Base-by-base conservation (phyloP, 192 early-diverging fungal genomes). In the Lobosporangium transversale region DNA sequence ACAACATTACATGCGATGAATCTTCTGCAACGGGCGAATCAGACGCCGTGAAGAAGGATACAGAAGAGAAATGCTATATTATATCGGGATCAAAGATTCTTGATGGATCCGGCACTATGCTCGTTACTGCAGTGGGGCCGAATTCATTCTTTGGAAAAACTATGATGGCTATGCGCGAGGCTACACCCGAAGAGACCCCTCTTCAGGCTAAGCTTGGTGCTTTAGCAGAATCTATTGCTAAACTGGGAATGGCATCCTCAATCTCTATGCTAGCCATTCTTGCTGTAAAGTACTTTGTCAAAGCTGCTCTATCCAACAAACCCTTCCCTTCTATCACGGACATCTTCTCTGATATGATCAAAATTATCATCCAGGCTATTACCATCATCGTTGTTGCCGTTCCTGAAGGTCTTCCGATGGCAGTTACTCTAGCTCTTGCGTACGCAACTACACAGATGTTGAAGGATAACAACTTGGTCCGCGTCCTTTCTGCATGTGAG, bases 171-270 rank as follows among this genome's bases (percentile, higher is more conserved):
- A 71, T 97, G 83, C 87, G 90, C 49, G 81, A 84, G 45, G 79
- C 87, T 7, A 81, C 87, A 52, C 68, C 78, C 23, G 90, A 94
- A 53, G 91, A 87, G 54, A 98, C 97, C 26, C 97, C 97, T 24
- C 87, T 98, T 47, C 97, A 98, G 84, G 59, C 81, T 42, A 97
- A 97, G 79, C 87, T 98, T n/a, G 91, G 92, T 37, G 68, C 81
- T 31, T 82, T 98, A 20, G 95, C 95, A 12, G 94, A 98, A 70
- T 81, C 91, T 64, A 98, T 98, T 69, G 95, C 94, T 53, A 96
- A 95, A 78, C 89, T 95, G 74, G 97, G 95, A 36, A 85, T 93
- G 69, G 86, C 84, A 55, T 89, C 88, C 47, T 92, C 95, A 15
- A 54, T 92, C 17, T 54, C 90, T 36, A 93, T 98, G 87, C 81